A percentile compares a stretch with the other conserved stretches of the same genome.
Conservation (phyloP, 2,329 filamentous ascomycete genomes). For the Talaromyces sp. region DNA sequence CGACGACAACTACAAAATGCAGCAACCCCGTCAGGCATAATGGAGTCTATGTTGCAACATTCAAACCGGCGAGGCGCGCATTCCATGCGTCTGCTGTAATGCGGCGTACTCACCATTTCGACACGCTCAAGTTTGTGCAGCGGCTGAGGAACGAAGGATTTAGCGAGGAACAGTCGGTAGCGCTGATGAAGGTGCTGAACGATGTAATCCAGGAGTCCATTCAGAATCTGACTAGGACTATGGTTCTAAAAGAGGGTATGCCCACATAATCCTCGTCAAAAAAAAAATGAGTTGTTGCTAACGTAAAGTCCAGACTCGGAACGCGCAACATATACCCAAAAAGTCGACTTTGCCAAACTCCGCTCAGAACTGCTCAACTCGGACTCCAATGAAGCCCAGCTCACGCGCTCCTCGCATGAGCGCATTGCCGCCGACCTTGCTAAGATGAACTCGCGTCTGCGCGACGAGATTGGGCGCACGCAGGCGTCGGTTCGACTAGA, state of each 20-base stretch:
- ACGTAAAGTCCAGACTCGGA: slow-evolving; percentile 39
- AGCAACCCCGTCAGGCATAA: slow-evolving; percentile 38
- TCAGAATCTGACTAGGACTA: slow-evolving; percentile 92
- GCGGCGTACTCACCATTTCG: slow-evolving; percentile 84
- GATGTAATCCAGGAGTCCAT: slow-evolving; percentile 98
- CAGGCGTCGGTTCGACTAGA: slow-evolving; percentile 90
- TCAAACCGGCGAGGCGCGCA: slow-evolving; percentile 35
- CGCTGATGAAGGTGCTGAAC: slow-evolving; percentile 97
- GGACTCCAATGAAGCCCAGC: slow-evolving; percentile 83
- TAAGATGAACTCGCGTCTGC: slow-evolving; percentile 80
- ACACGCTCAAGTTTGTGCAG: slow-evolving; percentile 96
- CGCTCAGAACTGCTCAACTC: slow-evolving; percentile 88
- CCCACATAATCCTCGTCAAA: no score
- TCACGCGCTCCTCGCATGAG: slow-evolving; percentile 86
- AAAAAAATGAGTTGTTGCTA: no score
- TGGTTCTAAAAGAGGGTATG: slow-evolving; percentile 93
- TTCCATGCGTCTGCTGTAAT: slow-evolving; percentile 62
- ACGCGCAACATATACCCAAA: slow-evolving; percentile 63
- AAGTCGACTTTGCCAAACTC: slow-evolving; percentile 96
- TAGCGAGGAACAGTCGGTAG: slow-evolving; percentile 87
- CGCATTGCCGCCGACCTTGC: slow-evolving; percentile 89
- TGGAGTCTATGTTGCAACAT: slow-evolving; percentile 43
- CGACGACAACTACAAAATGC: slow-evolving; percentile 14
- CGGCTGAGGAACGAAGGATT: slow-evolving; percentile 85
- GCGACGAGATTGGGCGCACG: slow-evolving; percentile 90